Base-by-base conservation (phyloP, 202 grass and related monocot species). In the Schoenoplectus tabernaemontani region DNA sequence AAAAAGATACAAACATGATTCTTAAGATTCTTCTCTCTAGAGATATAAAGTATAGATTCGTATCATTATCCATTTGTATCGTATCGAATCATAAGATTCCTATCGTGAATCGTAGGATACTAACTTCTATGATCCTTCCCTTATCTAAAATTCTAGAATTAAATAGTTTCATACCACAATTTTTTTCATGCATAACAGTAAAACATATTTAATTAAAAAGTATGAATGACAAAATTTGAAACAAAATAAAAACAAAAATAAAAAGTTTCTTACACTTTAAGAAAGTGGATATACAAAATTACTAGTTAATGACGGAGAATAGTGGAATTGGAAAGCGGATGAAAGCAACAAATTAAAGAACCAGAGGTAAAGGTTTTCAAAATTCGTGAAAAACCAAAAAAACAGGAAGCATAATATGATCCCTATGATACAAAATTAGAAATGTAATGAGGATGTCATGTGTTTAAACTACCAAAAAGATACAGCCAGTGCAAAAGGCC, bases 121-220 rank as follows among this genome's bases (percentile, higher is more conserved):
- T 28, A 28, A 28, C 28, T 28, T 28, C 28, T 28, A 28, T 28
- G 28, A 28, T 28, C 28, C 28, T 28, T 28, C 28, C 28, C 28
- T 53, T 53, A 53, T n/a, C 11, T 4, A 71, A 48, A 9, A 9
- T 34, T 74, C 46, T 54, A 75, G 7, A 47, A 54, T 19, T 53
- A 9, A 9, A 54, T 54, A 74, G 44, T 75, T 75, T 56, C 9
- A 56, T 54, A 74, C 33, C 3, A 28, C 34, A 74, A 51, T 32
- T 74, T 50, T 5, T 48, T 56, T 75, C 46, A 75, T 54, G 70
- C 26, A 47, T 23, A 37, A 75, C 26, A 75, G 33, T 75, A 75
- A 33, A 54, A 72, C 11, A 48, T 66, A 57, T 57, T 72, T 48
- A 2, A 69, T 47, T 9, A 37, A 37, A 46, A 70, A 70, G 39